phyloP scores from a whole-genome alignment of 176 grass and related monocot species.

The Lolium perenne region DNA sequence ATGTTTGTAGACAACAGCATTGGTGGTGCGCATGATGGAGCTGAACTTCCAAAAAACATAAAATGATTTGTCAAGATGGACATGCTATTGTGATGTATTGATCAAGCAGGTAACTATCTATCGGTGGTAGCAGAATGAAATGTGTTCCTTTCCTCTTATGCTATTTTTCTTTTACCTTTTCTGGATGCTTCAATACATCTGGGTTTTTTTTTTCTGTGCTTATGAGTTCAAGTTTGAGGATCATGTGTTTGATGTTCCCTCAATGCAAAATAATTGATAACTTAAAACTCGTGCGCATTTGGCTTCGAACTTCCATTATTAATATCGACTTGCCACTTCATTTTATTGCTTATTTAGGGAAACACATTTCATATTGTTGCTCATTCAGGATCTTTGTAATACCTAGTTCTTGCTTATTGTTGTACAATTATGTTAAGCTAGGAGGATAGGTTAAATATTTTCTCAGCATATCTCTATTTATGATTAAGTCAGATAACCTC shows the following conservation, averaged over 20 bases:
- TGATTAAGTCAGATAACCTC: neutral
- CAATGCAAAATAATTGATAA: neutral
- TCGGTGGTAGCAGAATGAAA: neutral
- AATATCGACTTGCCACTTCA: neutral
- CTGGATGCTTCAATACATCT: neutral
- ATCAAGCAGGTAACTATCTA: neutral
- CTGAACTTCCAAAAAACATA: neutral
- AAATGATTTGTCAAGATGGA: neutral
- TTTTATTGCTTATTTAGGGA: conserved; percentile 1
- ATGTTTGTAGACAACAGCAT: neutral
- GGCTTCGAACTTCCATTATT: neutral
- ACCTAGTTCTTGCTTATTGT: neutral
- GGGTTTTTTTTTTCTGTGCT: neutral
- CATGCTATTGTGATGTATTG: neutral
- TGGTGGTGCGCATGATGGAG: neutral
- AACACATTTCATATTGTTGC: neutral
- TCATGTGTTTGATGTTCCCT: neutral
- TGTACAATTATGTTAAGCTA: neutral
- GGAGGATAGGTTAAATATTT: neutral
- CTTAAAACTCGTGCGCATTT: neutral
- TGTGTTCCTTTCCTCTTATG: neutral
- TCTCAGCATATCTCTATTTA: neutral
- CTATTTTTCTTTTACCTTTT: neutral
- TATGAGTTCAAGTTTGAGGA: neutral
- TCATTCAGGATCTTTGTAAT: neutral